Conservation (phyloP, 2,329 filamentous ascomycete genomes). For the Diaporthe amygdali region DNA sequence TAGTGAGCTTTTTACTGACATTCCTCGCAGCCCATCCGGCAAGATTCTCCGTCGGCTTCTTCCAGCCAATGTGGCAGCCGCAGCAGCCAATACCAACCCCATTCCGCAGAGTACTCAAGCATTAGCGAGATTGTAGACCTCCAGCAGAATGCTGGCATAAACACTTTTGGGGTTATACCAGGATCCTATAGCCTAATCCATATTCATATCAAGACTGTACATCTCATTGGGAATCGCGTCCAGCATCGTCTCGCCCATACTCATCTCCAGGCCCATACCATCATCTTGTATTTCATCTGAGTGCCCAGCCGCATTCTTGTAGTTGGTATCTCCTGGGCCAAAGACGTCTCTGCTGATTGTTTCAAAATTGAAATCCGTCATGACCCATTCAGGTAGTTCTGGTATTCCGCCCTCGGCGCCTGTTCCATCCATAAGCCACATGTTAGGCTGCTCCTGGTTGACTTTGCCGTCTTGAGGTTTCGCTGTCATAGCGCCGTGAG, state of each 20-base stretch:
- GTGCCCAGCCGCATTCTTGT: not conserved
- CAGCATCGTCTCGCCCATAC: conserved; percentile 11
- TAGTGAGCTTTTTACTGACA: not conserved
- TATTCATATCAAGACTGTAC: conserved; percentile 17
- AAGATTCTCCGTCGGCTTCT: conserved; percentile 22
- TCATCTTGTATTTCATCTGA: not conserved
- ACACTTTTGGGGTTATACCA: not conserved
- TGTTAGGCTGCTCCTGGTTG: not conserved
- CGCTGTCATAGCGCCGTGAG: not conserved
- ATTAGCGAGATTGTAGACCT: not conserved
- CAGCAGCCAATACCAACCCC: not conserved
- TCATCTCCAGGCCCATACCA: not conserved
- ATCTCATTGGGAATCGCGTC: conserved; percentile 4
- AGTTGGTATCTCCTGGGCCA: not conserved
- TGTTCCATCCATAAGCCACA: not conserved
- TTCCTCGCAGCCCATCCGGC: conserved; percentile 12
- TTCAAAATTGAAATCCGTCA: conserved; percentile 21
- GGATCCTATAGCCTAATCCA: not conserved
- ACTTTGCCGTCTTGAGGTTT: not conserved
- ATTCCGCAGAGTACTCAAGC: not conserved
- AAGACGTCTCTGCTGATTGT: conserved; percentile 1
- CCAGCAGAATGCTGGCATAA: too few species aligned
- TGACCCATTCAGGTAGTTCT: conserved; percentile 18
- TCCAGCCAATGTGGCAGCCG: not conserved
- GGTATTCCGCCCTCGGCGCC: not conserved